Percentiles rank a stretch among this genome's conserved stretches.
Evolutionary conservation across 1,139 yeast genomes (phyloP).

Genomic region (Sugiyamaella xylanicola): DNA sequence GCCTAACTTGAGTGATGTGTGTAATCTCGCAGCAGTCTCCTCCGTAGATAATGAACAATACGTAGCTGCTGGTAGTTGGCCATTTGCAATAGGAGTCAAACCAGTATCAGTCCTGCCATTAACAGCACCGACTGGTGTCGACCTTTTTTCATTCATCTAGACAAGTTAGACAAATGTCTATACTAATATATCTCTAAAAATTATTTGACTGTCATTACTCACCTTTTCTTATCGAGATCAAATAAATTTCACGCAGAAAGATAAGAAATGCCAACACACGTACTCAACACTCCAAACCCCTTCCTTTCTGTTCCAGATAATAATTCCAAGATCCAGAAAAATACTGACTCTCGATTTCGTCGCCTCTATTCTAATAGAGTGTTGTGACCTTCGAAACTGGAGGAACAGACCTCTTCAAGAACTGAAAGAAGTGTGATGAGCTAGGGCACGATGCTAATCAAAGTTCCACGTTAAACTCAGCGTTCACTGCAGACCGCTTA

Average conservation of each 20-base stretch:
- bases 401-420: neutral
- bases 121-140: conserved; percentile 6
- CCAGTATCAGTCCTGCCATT: neutral
- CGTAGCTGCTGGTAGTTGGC: conserved; percentile 46
- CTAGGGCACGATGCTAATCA: neutral
- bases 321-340: no score
- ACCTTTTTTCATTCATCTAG: conserved; percentile 1
- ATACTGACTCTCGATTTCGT: no score
- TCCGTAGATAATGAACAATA: conserved; percentile 62
- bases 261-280: no score
- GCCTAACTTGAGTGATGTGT: conserved; percentile 63
- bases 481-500: neutral
- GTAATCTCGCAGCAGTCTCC: conserved; percentile 61
- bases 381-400: no score
- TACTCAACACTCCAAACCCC: neutral
- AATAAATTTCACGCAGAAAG: neutral
- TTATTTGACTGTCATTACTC: neutral
- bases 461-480: neutral
- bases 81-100: neutral
- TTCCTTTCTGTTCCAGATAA: no score
- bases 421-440: neutral
- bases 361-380: neutral
- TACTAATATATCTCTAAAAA: neutral
- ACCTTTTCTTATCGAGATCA: neutral
- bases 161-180: neutral